Percentiles rank a stretch among this genome's conserved stretches.
These are phyloP conservation scores for Stemphylium vesicarium DNA, from an alignment of 2,329 filamentous ascomycete species.

Conservation along the genomic window DNA sequence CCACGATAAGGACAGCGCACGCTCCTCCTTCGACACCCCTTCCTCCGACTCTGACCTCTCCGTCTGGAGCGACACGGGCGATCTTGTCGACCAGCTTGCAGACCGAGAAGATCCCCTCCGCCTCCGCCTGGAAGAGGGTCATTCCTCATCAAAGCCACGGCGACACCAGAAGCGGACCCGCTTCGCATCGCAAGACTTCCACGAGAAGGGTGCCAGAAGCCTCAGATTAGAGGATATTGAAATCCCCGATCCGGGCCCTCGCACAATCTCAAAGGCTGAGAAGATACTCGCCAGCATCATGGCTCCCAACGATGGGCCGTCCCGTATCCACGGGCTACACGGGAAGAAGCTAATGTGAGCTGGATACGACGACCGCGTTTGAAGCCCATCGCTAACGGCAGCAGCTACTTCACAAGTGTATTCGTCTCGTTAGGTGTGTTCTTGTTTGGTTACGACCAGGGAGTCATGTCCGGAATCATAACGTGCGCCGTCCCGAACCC, in stretches of 20 bases:
- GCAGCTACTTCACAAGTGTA: conserved; percentile 91
- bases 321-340: conserved; percentile 87
- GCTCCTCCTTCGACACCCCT: conserved; percentile 61
- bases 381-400: conserved; percentile 13
- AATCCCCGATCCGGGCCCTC: conserved; percentile 72
- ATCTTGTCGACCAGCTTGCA: conserved; percentile 88
- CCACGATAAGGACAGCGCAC: conserved; percentile 59
- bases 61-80: conserved; percentile 92
- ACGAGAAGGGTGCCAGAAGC: conserved; percentile 52
- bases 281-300: conserved; percentile 82
- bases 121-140: conserved; percentile 70
- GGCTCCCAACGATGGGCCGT: conserved; percentile 72
- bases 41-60: conserved; percentile 73
- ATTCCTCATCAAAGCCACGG: conserved; percentile 52
- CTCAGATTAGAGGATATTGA: conserved; percentile 76
- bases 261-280: conserved; percentile 69
- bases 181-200: conserved; percentile 62
- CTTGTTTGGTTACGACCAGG: conserved; percentile 88
- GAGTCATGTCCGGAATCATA: conserved; percentile 81
- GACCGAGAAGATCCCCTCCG: conserved; percentile 83
- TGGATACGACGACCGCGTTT: background rate
- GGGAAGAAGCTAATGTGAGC: conserved; percentile 91
- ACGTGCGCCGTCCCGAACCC: conserved; percentile 60
- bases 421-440: conserved; percentile 88
- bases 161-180: conserved; percentile 69